Evolutionary conservation across 306 rosid species (phyloP), one percentile per base, ranked within the genome.

Genomic region (Cajanus cajan): DNA sequence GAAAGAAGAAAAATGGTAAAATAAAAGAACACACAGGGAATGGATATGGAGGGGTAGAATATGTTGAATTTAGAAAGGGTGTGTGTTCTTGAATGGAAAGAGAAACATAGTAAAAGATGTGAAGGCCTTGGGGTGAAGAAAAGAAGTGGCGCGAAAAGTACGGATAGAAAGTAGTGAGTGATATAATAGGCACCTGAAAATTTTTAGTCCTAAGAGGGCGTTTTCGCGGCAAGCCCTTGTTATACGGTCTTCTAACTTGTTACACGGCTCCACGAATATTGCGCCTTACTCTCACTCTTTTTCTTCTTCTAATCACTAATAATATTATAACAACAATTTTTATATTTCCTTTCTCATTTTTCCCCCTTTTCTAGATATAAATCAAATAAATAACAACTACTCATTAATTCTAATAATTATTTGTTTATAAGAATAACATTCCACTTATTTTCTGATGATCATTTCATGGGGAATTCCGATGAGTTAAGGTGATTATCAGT

Each of bases 201-300:
- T 7, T 70, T 77, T 63, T 33, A 14, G 76, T 70, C 31, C 55
- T 47, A 54, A 87, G 81, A 85, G 81, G 77, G 79, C 47, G 72
- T 71, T 90, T 87, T 83, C 67, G 88, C 90, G 89, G 91, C 90
- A 88, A 88, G 87, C 79, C 82, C 87, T 16, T 50, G 84, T 83
- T 71, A 75, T 58, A 79, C 89, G 90, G 80, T 80, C 54, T n/a
- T n/a, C n/a, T n/a, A n/a, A n/a, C n/a, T 19, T 47, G 21, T 75
- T 66, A 9, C 75, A 31, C 57, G 61, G 61, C 61, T 68, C 74
- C 74, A 87, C 89, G 85, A 83, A 79, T 82, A 21, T 86, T 80
- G 45, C 21, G 75, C 58, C 68, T 28, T 3, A 28, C 31, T 28
- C 31, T 28, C 31, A 28, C 31, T 28, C 31, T 1, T 28, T 28